A percentile compares a stretch with the other conserved stretches of the same genome.
Evolutionary conservation across 192 early-diverging fungal genomes (phyloP).

Genomic region (Backusella tarrabulga): DNA sequence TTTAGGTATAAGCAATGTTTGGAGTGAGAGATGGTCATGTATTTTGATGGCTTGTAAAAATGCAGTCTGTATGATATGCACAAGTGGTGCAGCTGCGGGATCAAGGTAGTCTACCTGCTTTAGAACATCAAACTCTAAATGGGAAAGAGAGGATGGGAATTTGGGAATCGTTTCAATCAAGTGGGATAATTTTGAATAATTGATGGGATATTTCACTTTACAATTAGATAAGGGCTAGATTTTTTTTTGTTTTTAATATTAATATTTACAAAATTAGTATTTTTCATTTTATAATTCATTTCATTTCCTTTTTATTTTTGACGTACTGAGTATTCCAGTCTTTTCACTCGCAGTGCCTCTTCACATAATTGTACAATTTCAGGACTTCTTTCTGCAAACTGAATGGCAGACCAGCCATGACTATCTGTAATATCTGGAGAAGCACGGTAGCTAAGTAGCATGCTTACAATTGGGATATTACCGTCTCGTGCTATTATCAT

Average conservation of each 20-base stretch:
- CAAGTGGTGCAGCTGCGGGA: slow-evolving; percentile 21
- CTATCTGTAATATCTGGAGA: slow-evolving; percentile 55
- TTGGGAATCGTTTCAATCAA: slow-evolving; percentile 40
- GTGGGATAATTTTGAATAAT: slow-evolving; percentile 47
- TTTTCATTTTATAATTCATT: neutral
- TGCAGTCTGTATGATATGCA: slow-evolving; percentile 44
- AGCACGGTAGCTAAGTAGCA: slow-evolving; percentile 50
- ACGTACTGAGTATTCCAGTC: slow-evolving; percentile 46
- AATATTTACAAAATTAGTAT: neutral
- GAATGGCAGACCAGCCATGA: slow-evolving; percentile 66
- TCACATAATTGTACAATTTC: slow-evolving; percentile 60
- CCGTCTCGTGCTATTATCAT: slow-evolving; percentile 54
- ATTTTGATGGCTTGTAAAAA: slow-evolving; percentile 57
- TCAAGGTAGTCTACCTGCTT: slow-evolving; percentile 25
- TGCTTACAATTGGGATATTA: slow-evolving; percentile 52
- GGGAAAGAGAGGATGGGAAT: slow-evolving; percentile 31
- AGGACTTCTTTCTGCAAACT: slow-evolving; percentile 56
- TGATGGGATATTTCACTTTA: slow-evolving; percentile 41
- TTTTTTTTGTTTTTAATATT: neutral
- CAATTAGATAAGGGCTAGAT: neutral
- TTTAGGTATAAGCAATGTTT: slow-evolving; percentile 39
- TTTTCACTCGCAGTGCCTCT: slow-evolving; percentile 41
- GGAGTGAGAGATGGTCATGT: slow-evolving; percentile 54
- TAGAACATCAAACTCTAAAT: slow-evolving; percentile 31
- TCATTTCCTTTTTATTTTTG: neutral